Evolutionary conservation across 106 monocot genomes (phyloP).

Genomic region (Allium cepa): DNA sequence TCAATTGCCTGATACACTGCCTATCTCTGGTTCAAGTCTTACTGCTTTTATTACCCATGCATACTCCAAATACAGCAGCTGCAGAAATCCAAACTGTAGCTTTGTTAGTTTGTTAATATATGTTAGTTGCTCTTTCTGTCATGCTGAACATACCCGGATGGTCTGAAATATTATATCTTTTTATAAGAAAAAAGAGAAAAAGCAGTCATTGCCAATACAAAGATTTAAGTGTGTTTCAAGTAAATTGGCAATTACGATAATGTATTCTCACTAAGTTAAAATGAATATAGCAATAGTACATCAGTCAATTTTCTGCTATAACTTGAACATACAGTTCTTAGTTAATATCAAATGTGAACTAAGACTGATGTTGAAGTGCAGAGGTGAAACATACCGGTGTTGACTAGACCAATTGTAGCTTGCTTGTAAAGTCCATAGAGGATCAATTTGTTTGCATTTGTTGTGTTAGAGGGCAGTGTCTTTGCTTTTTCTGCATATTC

Average conservation of each 20-base stretch:
- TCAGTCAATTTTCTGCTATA: no score
- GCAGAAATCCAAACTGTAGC: no score
- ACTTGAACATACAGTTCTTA: no score
- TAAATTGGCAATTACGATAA: neutral
- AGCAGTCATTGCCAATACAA: neutral
- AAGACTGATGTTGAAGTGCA: no score
- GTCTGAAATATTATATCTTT: constrained; percentile 17
- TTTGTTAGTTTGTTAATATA: no score
- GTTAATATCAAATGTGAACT: no score
- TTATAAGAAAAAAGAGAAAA: neutral
- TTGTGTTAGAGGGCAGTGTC: constrained; percentile 46
- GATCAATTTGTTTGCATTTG: constrained; percentile 53
- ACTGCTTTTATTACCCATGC: no score
- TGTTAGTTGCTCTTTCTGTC: constrained; percentile 59
- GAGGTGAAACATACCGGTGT: constrained; percentile 34
- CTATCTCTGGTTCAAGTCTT: no score
- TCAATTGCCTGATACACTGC: no score
- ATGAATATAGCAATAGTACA: no score
- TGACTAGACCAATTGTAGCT: constrained; percentile 67
- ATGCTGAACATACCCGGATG: constrained; percentile 57
- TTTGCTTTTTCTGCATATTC: constrained; percentile 77
- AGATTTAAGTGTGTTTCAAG: neutral
- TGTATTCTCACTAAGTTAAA: no score
- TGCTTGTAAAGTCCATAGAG: constrained; percentile 86
- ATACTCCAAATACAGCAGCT: no score